Evolutionary conservation across 2,329 filamentous ascomycete genomes (phyloP).

Genomic region (Colletotrichum tropicale): DNA sequence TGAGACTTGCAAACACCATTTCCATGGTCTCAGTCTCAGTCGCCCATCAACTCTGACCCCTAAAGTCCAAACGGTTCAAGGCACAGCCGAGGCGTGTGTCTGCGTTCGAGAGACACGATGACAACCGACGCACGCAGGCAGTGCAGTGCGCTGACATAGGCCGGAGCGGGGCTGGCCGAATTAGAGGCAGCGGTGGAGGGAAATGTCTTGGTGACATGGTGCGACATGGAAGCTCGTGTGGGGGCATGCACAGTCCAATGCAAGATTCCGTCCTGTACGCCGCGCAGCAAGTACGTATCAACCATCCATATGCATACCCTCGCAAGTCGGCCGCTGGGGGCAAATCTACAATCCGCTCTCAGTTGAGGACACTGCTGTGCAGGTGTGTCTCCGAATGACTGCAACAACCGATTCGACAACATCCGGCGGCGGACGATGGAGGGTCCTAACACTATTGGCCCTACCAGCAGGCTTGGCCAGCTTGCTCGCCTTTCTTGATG

Average conservation of each 20-base stretch:
- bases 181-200: neutral
- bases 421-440: neutral
- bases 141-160: neutral
- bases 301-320: neutral
- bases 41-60: neutral
- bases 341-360: neutral
- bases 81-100: neutral
- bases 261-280: slow-evolving; percentile 20
- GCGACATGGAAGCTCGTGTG: slow-evolving; percentile 9
- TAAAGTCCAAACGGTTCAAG: neutral
- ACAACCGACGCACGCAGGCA: neutral
- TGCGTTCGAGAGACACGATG: neutral
- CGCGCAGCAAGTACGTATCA: slow-evolving; percentile 3
- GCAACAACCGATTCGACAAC: neutral
- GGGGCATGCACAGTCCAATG: slow-evolving; percentile 12
- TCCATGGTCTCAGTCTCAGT: neutral
- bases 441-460: neutral
- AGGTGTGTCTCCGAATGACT: neutral
- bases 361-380: neutral
- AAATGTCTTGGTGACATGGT: neutral
- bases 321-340: neutral
- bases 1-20: neutral
- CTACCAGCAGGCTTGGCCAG: neutral
- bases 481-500: neutral
- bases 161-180: neutral